Conservation (phyloP, 345 rosid genomes). For the Bruguiera parviflora region DNA sequence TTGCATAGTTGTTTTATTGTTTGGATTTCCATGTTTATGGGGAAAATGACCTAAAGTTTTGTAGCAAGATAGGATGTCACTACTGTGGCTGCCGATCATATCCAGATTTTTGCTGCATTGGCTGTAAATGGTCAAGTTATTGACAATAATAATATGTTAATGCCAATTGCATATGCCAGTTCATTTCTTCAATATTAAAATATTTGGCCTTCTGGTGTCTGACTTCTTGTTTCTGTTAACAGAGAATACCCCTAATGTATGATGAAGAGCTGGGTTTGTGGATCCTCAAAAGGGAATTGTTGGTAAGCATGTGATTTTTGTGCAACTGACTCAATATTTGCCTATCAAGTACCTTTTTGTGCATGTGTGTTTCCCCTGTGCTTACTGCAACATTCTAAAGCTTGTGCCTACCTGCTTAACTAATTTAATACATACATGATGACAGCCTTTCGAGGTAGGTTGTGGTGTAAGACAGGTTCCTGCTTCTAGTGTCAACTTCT, state of each 20-base stretch:
- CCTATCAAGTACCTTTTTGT: too few species aligned
- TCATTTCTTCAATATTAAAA: not conserved
- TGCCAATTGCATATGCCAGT: not conserved
- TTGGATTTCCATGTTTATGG: not conserved
- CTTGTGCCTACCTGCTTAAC: too few species aligned
- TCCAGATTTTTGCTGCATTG: too few species aligned
- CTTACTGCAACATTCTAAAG: too few species aligned
- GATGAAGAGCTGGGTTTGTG: constrained; percentile 55
- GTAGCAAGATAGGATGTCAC: too few species aligned
- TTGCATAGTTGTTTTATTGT: not conserved
- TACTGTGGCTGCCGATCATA: too few species aligned
- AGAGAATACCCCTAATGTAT: constrained; percentile 71
- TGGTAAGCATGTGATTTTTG: constrained; percentile 39
- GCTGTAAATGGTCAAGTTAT: too few species aligned
- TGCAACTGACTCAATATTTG: not conserved
- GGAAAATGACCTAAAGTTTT: too few species aligned
- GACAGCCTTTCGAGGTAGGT: not conserved
- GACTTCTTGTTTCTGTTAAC: constrained; percentile 12
- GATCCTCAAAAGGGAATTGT: constrained; percentile 64
- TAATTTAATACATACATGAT: too few species aligned
- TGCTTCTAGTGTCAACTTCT: not conserved
- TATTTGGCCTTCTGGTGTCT: not conserved
- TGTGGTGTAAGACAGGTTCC: not conserved
- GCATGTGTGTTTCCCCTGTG: too few species aligned
- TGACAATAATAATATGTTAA: too few species aligned